A percentile compares a stretch with the other conserved stretches of the same genome.
These are phyloP conservation scores for Yamadazyma sp. DNA, from an alignment of 805 yeast genomes.

Conservation along the genomic window DNA sequence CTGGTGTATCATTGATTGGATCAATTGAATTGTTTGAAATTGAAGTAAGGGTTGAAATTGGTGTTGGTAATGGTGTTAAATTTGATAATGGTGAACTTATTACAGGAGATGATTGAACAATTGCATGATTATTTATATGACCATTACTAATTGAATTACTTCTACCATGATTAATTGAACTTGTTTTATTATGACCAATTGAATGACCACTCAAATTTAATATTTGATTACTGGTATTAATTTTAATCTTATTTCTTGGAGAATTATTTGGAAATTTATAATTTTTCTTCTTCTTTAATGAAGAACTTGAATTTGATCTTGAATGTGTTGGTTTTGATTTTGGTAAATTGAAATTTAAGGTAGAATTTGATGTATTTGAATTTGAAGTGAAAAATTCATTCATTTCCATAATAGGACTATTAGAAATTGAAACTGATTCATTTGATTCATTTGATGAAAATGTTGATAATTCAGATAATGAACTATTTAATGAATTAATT, in stretches of 20 bases:
- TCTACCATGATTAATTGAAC: slow-evolving; percentile 4
- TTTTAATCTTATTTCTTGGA: slow-evolving; percentile 6
- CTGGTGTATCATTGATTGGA: slow-evolving; percentile 39
- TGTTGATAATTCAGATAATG: slow-evolving; percentile 18
- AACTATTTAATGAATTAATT: slow-evolving; percentile 16
- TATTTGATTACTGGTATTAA: background rate
- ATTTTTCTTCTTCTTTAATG: slow-evolving; percentile 8
- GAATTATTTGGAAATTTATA: slow-evolving; percentile 10
- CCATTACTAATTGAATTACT: slow-evolving; percentile 1
- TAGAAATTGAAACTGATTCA: slow-evolving; percentile 18
- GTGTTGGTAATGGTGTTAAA: slow-evolving; percentile 26
- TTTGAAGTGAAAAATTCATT: slow-evolving; percentile 11
- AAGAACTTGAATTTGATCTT: slow-evolving; percentile 1
- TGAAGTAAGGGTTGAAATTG: slow-evolving; percentile 19
- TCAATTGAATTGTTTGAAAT: slow-evolving; percentile 19
- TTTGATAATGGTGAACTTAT: slow-evolving; percentile 36
- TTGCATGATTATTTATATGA: too few relatives aligned
- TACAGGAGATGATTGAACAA: slow-evolving; percentile 21
- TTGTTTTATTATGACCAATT: background rate
- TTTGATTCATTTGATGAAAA: slow-evolving; percentile 14
- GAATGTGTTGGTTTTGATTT: slow-evolving; percentile 1
- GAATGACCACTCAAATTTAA: background rate
- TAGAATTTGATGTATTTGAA: slow-evolving; percentile 4
- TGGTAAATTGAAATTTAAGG: slow-evolving; percentile 1
- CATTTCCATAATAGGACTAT: slow-evolving; percentile 22